Conservation (phyloP, 257 asterid genomes). For the Solanum rostratum region DNA sequence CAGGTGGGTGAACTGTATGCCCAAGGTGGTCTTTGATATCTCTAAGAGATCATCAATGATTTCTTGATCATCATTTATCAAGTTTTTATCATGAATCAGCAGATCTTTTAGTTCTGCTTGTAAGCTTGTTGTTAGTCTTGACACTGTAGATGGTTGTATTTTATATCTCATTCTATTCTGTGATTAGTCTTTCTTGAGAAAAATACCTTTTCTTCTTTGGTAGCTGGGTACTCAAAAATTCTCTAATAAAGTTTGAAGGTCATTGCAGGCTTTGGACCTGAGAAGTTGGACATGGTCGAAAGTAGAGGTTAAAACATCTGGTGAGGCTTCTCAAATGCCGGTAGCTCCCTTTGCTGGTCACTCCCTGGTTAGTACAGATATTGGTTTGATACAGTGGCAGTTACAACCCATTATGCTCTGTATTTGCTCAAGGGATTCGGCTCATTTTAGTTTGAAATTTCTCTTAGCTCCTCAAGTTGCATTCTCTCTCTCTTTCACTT, state of each 20-base stretch:
- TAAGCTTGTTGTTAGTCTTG: neutral
- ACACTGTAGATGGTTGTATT: neutral
- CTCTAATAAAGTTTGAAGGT: neutral
- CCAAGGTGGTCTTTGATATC: constrained; percentile 1
- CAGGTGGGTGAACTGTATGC: constrained; percentile 49
- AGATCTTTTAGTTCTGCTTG: neutral
- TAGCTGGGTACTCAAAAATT: neutral
- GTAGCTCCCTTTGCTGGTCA: constrained; percentile 79
- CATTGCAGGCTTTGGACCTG: constrained; percentile 59
- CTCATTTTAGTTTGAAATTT: neutral
- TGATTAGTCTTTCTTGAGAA: neutral
- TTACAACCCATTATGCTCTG: neutral
- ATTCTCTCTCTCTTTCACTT: neutral
- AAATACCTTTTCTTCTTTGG: neutral
- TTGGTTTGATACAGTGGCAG: neutral
- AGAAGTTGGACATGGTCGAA: constrained; percentile 90
- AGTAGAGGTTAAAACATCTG: constrained; percentile 50
- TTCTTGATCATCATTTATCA: neutral
- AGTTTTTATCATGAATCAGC: neutral
- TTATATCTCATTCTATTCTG: neutral
- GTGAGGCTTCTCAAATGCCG: constrained; percentile 19
- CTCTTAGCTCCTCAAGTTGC: neutral
- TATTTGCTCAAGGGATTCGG: neutral
- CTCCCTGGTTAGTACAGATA: constrained; percentile 62
- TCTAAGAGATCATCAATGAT: constrained; percentile 1